A percentile compares a stretch with the other conserved stretches of the same genome.
These are phyloP conservation scores for Prunus kanzakura DNA, from an alignment of 306 rosid species.

Conservation along the genomic window DNA sequence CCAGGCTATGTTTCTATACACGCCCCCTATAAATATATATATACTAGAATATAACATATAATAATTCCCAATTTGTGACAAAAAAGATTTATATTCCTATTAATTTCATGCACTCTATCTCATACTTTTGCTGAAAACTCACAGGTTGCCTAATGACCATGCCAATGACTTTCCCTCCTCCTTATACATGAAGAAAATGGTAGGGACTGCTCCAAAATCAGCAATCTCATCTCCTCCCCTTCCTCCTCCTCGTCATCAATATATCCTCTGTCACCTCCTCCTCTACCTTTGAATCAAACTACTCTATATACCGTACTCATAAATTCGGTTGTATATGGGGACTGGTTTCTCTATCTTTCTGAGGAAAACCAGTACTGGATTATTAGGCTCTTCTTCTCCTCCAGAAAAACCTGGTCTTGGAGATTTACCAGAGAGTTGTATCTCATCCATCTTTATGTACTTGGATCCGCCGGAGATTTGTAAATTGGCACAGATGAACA, in stretches of 20 bases:
- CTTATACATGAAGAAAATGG: conserved; percentile 23
- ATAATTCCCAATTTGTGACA: neutral
- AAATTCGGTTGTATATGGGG: conserved; percentile 43
- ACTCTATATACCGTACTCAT: neutral
- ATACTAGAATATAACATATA: neutral
- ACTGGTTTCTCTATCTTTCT: conserved; percentile 38
- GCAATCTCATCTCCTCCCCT: conserved; percentile 20
- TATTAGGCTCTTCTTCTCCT: neutral
- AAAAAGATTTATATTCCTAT: neutral
- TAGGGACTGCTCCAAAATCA: conserved; percentile 5
- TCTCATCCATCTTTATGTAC: conserved; percentile 45
- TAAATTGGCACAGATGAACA: conserved; percentile 51
- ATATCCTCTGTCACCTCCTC: conserved; percentile 34
- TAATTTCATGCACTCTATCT: conserved; percentile 27
- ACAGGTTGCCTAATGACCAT: neutral
- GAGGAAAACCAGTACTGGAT: neutral
- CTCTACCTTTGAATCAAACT: conserved; percentile 26
- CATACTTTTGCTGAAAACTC: neutral
- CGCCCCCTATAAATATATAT: neutral
- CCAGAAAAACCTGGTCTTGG: conserved; percentile 36
- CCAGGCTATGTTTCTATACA: neutral
- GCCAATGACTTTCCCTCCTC: conserved; percentile 6
- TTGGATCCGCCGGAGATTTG: conserved; percentile 78
- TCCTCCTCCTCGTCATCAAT: conserved; percentile 15
- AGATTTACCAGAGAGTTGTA: conserved; percentile 72